These are phyloP conservation scores for Clarireedia paspali DNA, from an alignment of 2,329 filamentous ascomycete species.

Conservation along the genomic window DNA sequence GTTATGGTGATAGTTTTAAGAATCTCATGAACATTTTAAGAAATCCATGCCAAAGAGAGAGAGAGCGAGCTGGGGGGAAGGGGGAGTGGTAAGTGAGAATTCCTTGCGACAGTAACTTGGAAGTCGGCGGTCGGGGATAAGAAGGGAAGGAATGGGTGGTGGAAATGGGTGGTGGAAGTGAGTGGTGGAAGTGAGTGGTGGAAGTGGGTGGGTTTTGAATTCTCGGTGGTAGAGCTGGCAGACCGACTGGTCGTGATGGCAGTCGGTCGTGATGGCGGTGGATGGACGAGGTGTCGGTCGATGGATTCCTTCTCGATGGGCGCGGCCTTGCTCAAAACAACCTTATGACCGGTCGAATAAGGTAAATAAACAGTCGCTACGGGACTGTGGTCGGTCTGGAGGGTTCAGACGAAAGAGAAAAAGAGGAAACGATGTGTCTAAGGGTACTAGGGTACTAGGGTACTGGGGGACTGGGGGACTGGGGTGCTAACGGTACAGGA, in stretches of 20 bases:
- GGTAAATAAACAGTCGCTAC: neutral
- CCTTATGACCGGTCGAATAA: too few relatives aligned
- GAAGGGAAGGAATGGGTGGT: slow-evolving; percentile 6
- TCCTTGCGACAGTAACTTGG: neutral
- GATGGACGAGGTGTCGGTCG: too few relatives aligned
- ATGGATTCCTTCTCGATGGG: too few relatives aligned
- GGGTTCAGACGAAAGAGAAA: neutral
- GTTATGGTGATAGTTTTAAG: slow-evolving; percentile 14
- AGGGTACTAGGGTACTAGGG: too few relatives aligned
- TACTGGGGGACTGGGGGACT: too few relatives aligned
- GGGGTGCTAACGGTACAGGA: neutral
- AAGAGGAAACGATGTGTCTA: too few relatives aligned
- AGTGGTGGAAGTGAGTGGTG: neutral
- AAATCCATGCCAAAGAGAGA: slow-evolving; percentile 19
- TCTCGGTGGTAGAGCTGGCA: too few relatives aligned
- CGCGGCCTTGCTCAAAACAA: too few relatives aligned
- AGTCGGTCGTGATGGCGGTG: too few relatives aligned
- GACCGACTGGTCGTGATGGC: too few relatives aligned
- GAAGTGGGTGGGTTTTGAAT: too few relatives aligned
- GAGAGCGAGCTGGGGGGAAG: neutral
- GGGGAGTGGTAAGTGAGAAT: neutral
- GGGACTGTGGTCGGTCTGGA: too few relatives aligned
- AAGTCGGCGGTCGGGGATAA: neutral
- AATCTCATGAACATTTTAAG: slow-evolving; percentile 24
- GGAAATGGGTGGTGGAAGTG: neutral